phyloP scores from a whole-genome alignment of 202 grass and related monocot species.

The Hordeum pubiflorum region DNA sequence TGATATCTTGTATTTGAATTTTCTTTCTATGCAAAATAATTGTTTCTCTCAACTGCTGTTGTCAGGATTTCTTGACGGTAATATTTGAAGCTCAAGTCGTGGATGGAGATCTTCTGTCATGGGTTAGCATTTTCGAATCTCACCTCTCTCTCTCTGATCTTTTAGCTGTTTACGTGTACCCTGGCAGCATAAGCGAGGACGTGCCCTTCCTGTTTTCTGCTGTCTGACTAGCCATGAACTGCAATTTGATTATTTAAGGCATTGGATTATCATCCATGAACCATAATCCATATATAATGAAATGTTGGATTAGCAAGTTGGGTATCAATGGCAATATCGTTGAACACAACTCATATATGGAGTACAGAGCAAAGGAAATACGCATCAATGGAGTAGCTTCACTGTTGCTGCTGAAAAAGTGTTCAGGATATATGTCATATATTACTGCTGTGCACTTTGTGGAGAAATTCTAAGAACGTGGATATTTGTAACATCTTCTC shows the following conservation, averaged over 20 bases:
- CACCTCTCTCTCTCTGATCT: neutral
- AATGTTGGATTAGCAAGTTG: neutral
- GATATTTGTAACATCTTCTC: neutral
- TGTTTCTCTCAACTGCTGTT: conserved; percentile 3
- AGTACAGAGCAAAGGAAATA: neutral
- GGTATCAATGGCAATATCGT: neutral
- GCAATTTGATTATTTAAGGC: neutral
- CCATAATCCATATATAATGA: neutral
- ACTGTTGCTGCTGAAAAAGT: neutral
- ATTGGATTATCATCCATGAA: neutral
- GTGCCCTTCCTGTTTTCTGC: neutral
- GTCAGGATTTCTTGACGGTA: conserved; percentile 67
- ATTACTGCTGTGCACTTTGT: neutral
- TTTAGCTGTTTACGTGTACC: neutral
- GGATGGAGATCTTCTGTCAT: conserved; percentile 80
- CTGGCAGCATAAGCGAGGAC: neutral
- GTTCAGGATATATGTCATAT: neutral
- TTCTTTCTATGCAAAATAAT: neutral
- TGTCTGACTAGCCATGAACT: neutral
- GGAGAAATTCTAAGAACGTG: neutral
- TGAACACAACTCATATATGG: neutral
- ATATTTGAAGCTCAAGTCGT: conserved; percentile 59
- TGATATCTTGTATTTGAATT: conserved; percentile 7
- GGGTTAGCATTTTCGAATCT: conserved; percentile 47
- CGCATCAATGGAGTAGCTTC: neutral